Base-by-base conservation (phyloP, 2,329 filamentous ascomycete species). In the Chalaropsis ovoidea region DNA sequence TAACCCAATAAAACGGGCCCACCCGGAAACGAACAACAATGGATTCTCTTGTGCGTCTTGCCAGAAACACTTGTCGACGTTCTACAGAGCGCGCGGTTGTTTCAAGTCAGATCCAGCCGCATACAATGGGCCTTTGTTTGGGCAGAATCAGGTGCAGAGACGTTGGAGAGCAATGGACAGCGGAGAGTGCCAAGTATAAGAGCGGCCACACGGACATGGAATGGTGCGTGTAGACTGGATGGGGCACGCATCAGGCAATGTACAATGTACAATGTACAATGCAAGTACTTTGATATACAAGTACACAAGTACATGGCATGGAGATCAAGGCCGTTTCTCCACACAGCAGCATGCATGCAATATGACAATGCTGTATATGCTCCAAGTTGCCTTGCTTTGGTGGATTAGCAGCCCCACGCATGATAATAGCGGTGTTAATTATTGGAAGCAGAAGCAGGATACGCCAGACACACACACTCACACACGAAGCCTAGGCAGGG, bases 1-100 rank as follows among this genome's bases (percentile, higher is more conserved):
- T 58, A 58, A 35, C 52, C 15, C n/a, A 58, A 58, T 58, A 58
- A 58, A 58, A 58, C 52, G n/a, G 27, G 31, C 24, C 52, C n/a
- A 17, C 13, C 31, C 52, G 52, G 17, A 58, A 35, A 35, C 52
- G 24, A 17, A 58, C 52, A 19, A 58, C 52, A 58, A 58, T 58
- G 17, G 39, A 39, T 58, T 35, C 24, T 8, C 24, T 39, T n/a
- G 17, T 58, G 24, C 27, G 13, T 58, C 24, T n/a, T 58, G 6
- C 17, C 11, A 58, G 52, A 58, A 35, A 58, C 52, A 58, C 24
- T n/a, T 58, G 27, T 58, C 52, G 24, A 31, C 8, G 52, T 58
- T 58, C 17, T 17, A 17, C 52, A 31, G 31, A 22, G 8, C 19
- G 11, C 52, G 52, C 43, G 43, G 35, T 19, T 52, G 47, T 52